Base-by-base conservation (phyloP, 2,329 filamentous ascomycete species). In the Raffaelea deltoideospora region DNA sequence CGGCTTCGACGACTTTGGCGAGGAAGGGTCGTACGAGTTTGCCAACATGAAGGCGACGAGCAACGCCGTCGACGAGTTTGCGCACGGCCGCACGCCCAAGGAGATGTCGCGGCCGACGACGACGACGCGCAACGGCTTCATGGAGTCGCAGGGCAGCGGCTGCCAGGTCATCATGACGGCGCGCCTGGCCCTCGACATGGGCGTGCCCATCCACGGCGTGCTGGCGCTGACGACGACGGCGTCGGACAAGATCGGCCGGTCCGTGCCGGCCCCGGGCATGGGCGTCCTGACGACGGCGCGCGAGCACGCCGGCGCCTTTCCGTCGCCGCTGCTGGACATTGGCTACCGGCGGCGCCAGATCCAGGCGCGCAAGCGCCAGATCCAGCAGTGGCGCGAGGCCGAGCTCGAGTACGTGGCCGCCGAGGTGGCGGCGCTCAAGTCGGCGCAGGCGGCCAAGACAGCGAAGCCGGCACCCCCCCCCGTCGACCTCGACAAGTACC, bases 21-120 rank as follows among this genome's bases (percentile, higher is more conserved):
- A 98, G 63, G 90, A 98, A 63, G 92, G 90, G 36, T 98, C 90
- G 1, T 98, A 95, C 54, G 90, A 98, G 60, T 98, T 98, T 57
- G 90, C 90, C 67, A 98, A 98, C 69, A 98, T 98, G 90, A 93
- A 94, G 64, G 90, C 90, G 41, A 98, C 90, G 38, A 95, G 87
- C 72, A 98, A 96, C 54, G 87, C 88, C 20, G 81, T 95, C 43
- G 87, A 96, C 48, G 92, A 98, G 58, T 84, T 98, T 49, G 85
- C 78, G 10, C 90, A 96, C 52, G 90, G 90, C 33, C 84, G 90
- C 47, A 96, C 90, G 34, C 88, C 90, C 11, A 76, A 79, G 59
- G 90, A 98, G 61, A 98, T 98, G 90, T 98, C 92, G 23, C 80
- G 90, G 43, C 90, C 90, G 5, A 92, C 87, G 5, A 98, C 90